These are phyloP conservation scores for Xylaria sp. DNA, from an alignment of 2,329 filamentous ascomycete species.

Conservation along the genomic window DNA sequence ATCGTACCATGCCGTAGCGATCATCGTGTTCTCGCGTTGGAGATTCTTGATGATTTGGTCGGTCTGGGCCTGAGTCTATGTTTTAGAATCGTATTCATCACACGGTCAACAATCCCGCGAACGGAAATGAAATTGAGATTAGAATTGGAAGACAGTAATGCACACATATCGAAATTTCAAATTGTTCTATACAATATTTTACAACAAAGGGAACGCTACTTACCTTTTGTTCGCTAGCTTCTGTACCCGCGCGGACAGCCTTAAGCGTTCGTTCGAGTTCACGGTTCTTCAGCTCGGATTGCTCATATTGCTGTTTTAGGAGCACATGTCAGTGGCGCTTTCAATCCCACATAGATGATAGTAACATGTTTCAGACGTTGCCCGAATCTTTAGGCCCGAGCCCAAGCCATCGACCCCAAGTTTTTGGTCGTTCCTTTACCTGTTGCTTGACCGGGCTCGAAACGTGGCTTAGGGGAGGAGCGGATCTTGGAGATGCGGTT, in stretches of 20 bases:
- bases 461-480: conserved; percentile 4
- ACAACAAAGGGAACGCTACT: conserved; percentile 46
- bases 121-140: too few species aligned
- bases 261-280: conserved; percentile 67
- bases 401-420: conserved; percentile 34
- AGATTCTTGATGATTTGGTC: conserved; percentile 74
- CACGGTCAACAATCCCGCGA: not conserved
- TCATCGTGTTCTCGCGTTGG: conserved; percentile 80
- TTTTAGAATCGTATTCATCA: conserved; percentile 26
- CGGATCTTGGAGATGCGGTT: conserved; percentile 7
- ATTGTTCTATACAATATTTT: conserved; percentile 8
- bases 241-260: conserved; percentile 61
- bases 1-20: conserved; percentile 88
- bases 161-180: not conserved
- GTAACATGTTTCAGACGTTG: conserved; percentile 18
- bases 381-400: conserved; percentile 3
- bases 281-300: conserved; percentile 66
- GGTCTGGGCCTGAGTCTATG: conserved; percentile 56
- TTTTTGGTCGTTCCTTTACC: conserved; percentile 31
- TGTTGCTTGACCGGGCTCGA: not conserved
- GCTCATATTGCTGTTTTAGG: conserved; percentile 65
- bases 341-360: not conserved
- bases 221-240: conserved; percentile 65
- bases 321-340: conserved; percentile 35
- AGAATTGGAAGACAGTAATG: not conserved